Percentiles rank a stretch among this genome's conserved stretches.
Conservation (phyloP, 1,139 yeast species). For the Sugiyamaella paludigena region DNA sequence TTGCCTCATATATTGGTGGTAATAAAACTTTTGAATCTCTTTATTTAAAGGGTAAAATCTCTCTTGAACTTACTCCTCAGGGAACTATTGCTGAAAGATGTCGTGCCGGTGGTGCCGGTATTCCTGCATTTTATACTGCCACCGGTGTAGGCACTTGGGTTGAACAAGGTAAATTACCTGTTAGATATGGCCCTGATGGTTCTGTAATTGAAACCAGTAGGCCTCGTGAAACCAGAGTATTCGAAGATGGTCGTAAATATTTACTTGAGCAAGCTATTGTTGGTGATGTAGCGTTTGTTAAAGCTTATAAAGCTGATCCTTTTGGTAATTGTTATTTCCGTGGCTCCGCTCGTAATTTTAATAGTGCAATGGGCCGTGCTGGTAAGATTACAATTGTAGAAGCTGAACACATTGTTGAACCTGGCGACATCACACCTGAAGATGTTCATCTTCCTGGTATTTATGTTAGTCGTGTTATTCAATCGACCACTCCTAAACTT, state of each 20-base stretch:
- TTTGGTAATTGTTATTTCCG: constrained; percentile 50
- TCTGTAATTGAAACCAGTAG: constrained; percentile 39
- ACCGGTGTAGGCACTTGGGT: constrained; percentile 55
- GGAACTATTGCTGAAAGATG: constrained; percentile 51
- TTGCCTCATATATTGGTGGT: constrained; percentile 49
- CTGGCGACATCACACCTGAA: constrained; percentile 47
- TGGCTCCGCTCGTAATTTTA: constrained; percentile 50
- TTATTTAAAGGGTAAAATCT: constrained; percentile 46
- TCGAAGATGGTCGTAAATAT: constrained; percentile 44
- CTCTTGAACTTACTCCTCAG: constrained; percentile 50
- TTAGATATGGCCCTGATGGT: constrained; percentile 40
- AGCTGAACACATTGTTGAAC: constrained; percentile 51
- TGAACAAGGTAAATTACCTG: constrained; percentile 49
- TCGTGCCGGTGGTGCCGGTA: constrained; percentile 52
- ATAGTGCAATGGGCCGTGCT: constrained; percentile 47
- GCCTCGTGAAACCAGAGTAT: constrained; percentile 46
- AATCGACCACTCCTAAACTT: constrained; percentile 45
- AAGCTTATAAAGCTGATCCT: constrained; percentile 49
- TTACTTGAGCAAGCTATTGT: constrained; percentile 45
- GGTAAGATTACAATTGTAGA: constrained; percentile 50
- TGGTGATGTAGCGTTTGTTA: constrained; percentile 50
- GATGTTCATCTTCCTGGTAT: constrained; percentile 50
- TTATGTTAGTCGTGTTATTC: constrained; percentile 44
- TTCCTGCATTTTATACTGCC: constrained; percentile 51
- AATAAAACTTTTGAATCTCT: constrained; percentile 45